Percentiles rank a stretch among this genome's conserved stretches.
phyloP scores from a whole-genome alignment of 1,284 basidiomycete genomes.

The Flammula alnicola region DNA sequence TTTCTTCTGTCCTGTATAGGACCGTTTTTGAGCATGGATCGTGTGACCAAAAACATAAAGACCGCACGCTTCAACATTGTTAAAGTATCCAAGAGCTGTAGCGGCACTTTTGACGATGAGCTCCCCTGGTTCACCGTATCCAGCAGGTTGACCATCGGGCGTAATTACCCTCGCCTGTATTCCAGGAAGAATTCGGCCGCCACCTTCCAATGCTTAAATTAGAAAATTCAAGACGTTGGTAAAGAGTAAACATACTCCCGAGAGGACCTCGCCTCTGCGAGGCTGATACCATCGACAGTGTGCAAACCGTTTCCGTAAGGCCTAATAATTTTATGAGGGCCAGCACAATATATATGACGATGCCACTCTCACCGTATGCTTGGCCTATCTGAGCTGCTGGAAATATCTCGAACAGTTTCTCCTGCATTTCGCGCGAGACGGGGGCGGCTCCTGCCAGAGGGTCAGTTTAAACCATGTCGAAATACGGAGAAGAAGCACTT shows the following conservation, averaged over 20 bases:
- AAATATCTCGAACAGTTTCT: constrained; percentile 52
- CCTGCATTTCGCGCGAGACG: constrained; percentile 62
- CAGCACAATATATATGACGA: background rate
- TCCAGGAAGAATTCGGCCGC: constrained; percentile 57
- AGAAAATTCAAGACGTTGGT: background rate
- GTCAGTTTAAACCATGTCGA: background rate
- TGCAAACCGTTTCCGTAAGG: constrained; percentile 59
- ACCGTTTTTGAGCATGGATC: background rate
- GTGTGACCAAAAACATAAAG: background rate
- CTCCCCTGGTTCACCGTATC: constrained; percentile 61
- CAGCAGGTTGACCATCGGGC: constrained; percentile 54
- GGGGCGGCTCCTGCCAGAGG: constrained; percentile 35
- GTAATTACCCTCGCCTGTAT: constrained; percentile 55
- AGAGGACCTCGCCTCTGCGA: constrained; percentile 47
- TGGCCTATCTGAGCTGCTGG: constrained; percentile 66
- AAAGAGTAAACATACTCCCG: constrained; percentile 40
- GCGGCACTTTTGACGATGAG: constrained; percentile 57
- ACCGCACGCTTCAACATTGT: constrained; percentile 58
- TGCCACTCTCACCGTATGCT: constrained; percentile 55
- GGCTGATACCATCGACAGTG: constrained; percentile 48
- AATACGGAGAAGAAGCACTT: constrained; percentile 3
- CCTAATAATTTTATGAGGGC: constrained; percentile 30
- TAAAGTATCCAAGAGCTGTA: constrained; percentile 55
- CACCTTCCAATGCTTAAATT: constrained; percentile 34
- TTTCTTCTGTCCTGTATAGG: constrained; percentile 42